Conservation (phyloP, 805 yeast genomes). For the Suhomyces prunicola region DNA sequence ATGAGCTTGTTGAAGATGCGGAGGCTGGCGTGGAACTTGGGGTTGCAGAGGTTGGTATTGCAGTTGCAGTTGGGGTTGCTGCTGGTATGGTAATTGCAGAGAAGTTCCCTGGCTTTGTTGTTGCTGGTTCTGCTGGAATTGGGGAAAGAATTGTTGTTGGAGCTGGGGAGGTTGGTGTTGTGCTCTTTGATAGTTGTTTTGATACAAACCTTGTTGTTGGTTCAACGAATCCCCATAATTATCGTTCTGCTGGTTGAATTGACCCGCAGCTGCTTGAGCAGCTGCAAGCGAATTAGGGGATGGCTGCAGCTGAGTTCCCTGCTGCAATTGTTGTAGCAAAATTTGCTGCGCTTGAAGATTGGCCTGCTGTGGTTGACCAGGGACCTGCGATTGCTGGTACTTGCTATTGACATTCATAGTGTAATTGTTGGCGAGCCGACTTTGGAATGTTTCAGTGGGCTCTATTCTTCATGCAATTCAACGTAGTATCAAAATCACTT, state of each 20-base stretch:
- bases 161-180: constrained; percentile 23
- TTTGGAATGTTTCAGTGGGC: neutral
- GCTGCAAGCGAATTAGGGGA: constrained; percentile 12
- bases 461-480: neutral
- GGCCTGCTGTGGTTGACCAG: constrained; percentile 24
- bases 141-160: constrained; percentile 23
- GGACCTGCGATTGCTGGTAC: constrained; percentile 18
- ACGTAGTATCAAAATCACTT: neutral
- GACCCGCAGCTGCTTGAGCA: constrained; percentile 5
- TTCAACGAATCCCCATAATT: constrained; percentile 35
- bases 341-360: constrained; percentile 43
- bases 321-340: constrained; percentile 41
- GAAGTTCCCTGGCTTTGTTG: constrained; percentile 12
- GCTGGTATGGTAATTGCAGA: constrained; percentile 18
- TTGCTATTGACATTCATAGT: constrained; percentile 20
- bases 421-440: neutral
- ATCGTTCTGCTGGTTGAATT: constrained; percentile 9
- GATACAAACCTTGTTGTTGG: constrained; percentile 22
- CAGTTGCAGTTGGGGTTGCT: constrained; percentile 16
- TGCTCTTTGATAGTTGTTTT: constrained; percentile 33
- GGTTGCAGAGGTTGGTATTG: constrained; percentile 21
- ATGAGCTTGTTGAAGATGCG: constrained; percentile 17
- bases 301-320: constrained; percentile 24
- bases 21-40: constrained; percentile 18
- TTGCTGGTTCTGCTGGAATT: constrained; percentile 24